phyloP scores from a whole-genome alignment of 2,329 filamentous ascomycete species.

The Raffaelea deltoideospora region DNA sequence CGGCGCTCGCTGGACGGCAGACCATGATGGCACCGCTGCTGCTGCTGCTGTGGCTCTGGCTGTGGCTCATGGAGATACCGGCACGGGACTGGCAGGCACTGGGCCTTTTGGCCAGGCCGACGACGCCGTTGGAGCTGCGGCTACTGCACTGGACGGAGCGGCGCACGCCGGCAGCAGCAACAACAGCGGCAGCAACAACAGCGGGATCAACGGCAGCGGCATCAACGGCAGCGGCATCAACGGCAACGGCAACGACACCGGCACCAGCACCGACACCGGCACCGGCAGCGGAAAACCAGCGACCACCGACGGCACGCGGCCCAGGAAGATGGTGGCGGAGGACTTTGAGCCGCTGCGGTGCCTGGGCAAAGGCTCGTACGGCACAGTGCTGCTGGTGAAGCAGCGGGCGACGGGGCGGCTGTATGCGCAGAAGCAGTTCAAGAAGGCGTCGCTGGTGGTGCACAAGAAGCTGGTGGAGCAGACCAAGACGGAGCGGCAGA shows the following conservation, averaged over 20 bases:
- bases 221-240: neutral
- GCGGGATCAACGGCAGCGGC: neutral
- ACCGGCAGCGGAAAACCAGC: no score
- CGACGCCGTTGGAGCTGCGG: neutral
- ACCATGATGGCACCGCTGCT: neutral
- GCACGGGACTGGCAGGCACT: no score
- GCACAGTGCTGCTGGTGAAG: conserved; percentile 86
- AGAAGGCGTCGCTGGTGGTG: conserved; percentile 87
- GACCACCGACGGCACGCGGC: conserved; percentile 12
- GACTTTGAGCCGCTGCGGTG: conserved; percentile 88
- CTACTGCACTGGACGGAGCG: neutral
- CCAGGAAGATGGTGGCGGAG: conserved; percentile 75
- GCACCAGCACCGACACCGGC: neutral
- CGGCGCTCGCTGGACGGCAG: conserved; percentile 12
- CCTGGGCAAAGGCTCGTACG: conserved; percentile 90
- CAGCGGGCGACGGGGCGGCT: conserved; percentile 75
- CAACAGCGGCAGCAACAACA: neutral
- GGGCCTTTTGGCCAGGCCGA: neutral
- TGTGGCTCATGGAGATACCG: no score
- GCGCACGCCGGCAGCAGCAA: no score
- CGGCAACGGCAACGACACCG: neutral
- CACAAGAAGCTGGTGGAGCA: conserved; percentile 95
- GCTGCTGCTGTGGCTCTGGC: neutral
- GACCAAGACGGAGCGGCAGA: conserved; percentile 90
- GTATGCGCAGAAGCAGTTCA: conserved; percentile 97